Conservation (phyloP, 2,329 filamentous ascomycete species). For the Ampelomyces quisqualis region DNA sequence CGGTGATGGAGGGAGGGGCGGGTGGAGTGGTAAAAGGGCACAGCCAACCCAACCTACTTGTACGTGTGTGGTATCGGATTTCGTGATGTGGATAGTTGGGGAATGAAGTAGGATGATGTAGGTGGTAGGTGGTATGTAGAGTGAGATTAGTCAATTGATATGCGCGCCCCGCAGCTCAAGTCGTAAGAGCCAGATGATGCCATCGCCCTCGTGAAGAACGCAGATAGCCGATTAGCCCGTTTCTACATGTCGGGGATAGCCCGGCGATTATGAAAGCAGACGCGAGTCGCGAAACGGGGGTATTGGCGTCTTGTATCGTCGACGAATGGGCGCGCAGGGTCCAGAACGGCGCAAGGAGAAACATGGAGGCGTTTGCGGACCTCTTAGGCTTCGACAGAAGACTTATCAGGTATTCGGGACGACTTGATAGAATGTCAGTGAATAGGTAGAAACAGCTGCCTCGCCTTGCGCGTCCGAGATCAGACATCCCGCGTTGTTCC, state of each 20-base stretch:
- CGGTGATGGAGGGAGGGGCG: neutral
- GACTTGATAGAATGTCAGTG: neutral
- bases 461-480: conserved; percentile 22
- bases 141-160: conserved; percentile 22
- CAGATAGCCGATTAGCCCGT: conserved; percentile 12
- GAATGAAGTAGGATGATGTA: too few relatives aligned
- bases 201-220: conserved; percentile 20
- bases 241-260: conserved; percentile 11
- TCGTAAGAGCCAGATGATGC: conserved; percentile 33
- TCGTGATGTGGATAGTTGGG: neutral
- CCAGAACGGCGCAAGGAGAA: conserved; percentile 1
- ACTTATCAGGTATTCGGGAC: too few relatives aligned
- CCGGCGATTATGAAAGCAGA: conserved; percentile 17
- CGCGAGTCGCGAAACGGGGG: neutral
- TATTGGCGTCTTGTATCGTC: conserved; percentile 3
- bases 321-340: conserved; percentile 8
- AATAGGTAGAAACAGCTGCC: conserved; percentile 10
- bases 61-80: too few relatives aligned
- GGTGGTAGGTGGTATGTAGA: conserved; percentile 3
- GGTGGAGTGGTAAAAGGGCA: too few relatives aligned
- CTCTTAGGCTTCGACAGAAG: too few relatives aligned
- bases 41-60: too few relatives aligned
- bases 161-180: conserved; percentile 34
- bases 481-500: conserved; percentile 16
- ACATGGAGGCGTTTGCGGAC: neutral